Evolutionary conservation across 2,329 filamentous ascomycete genomes (phyloP), one percentile per base, ranked within the genome.

Genomic region (Phaeosphaeriaceae sp.): DNA sequence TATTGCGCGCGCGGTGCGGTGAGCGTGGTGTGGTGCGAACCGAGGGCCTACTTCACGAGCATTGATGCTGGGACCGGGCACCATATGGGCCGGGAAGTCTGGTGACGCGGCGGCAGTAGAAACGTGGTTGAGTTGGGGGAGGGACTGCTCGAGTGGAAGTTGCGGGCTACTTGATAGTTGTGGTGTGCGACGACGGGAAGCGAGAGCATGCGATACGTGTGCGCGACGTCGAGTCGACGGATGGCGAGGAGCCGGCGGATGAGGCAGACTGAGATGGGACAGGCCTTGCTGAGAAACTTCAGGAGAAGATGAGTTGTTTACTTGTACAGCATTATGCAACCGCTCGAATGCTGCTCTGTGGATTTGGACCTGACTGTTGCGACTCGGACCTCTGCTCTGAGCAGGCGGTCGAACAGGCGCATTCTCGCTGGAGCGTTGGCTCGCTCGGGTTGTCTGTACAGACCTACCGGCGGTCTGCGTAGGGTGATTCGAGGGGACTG

Each of bases 401-500:
- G 36, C 33, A 15, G 49, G 4, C 52, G 55, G 22, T 19, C 51
- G 33, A 10, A 60, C 63, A 5, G 61, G 65, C 1, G 52, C 58
- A 47, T 72, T 70, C 36, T 73, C 71, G 46, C 69, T 70, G 5
- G 66, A 71, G 10, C 62, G 59, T 49, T 70, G 69, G 6, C 41
- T 49, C 15, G 51, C 45, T 46, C 66, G 54, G 22, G 40, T 42
- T 22, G 20, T 44, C 21, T 57, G 53, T 4, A 25, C 45, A 21
- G 22, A 54, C 50, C 64, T 61, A 41, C 48, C 36, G 9, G 51
- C 40, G 15, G 52, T n/a, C 11, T 54, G 50, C 21, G 24, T 2
- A 44, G n/a, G 22, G 7, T 21, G 17, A 20, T 19, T 19, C 11
- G 48, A 15, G 15, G n/a, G 2, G 1, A 7, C n/a, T 44, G 41